Conservation (phyloP, 306 rosid species). For the Rubus idaeus region DNA sequence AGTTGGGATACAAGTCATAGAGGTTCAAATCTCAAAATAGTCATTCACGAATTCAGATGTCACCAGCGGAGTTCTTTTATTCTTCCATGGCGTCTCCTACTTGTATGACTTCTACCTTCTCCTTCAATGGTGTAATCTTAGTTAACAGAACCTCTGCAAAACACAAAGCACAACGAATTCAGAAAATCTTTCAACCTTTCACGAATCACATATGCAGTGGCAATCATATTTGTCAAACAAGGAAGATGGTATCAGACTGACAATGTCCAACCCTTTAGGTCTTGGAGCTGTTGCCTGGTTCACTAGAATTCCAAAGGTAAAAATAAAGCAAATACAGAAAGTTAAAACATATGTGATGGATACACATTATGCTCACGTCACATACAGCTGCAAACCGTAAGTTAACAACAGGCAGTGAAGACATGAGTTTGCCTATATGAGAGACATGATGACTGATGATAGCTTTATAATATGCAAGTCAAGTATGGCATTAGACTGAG, state of each 20-base stretch:
- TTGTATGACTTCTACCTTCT: constrained; percentile 62
- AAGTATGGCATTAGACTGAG: background rate
- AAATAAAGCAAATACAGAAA: background rate
- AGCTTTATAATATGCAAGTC: background rate
- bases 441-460: background rate
- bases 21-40: background rate
- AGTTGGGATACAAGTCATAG: background rate
- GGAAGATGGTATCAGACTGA: background rate
- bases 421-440: background rate
- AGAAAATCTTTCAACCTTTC: background rate
- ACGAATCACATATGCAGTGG: background rate
- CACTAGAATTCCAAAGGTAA: background rate
- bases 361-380: background rate
- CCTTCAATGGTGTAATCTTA: constrained; percentile 70
- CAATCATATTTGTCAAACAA: background rate
- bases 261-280: constrained; percentile 16
- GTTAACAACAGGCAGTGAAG: background rate
- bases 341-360: background rate
- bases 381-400: background rate
- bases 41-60: background rate
- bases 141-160: constrained; percentile 80
- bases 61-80: constrained; percentile 27
- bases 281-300: background rate
- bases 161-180: constrained; percentile 24
- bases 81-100: constrained; percentile 86